A percentile compares a stretch with the other conserved stretches of the same genome.
phyloP scores from a whole-genome alignment of 176 grass and related monocot genomes.

The Cenchrus fungigraminus region DNA sequence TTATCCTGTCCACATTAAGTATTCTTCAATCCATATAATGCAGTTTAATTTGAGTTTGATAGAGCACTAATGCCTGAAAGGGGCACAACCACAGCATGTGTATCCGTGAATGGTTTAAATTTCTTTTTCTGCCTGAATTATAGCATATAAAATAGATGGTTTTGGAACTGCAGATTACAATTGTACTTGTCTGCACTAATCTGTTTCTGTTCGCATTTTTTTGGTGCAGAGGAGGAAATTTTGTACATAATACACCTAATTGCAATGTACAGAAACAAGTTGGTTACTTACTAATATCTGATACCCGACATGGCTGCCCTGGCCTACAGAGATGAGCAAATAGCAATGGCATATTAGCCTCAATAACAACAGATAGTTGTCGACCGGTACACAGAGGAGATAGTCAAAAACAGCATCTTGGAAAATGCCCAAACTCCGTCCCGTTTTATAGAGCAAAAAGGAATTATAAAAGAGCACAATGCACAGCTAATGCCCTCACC shows the following conservation, averaged over 20 bases:
- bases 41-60: slow-evolving; percentile 9
- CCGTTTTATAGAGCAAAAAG: slow-evolving; percentile 27
- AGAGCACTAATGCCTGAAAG: slow-evolving; percentile 17
- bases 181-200: slow-evolving; percentile 23
- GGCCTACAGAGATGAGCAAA: slow-evolving; percentile 19
- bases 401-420: slow-evolving; percentile 31
- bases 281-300: slow-evolving; percentile 36
- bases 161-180: not conserved
- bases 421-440: slow-evolving; percentile 32
- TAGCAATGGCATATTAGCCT: slow-evolving; percentile 7
- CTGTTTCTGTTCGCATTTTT: not conserved
- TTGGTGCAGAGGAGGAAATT: slow-evolving; percentile 69
- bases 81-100: not conserved
- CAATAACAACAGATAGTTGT: slow-evolving; percentile 48
- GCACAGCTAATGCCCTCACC: slow-evolving; percentile 8
- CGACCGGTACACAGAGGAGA: slow-evolving; percentile 20
- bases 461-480: slow-evolving; percentile 19
- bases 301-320: slow-evolving; percentile 32
- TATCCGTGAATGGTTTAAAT: not conserved
- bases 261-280: slow-evolving; percentile 50
- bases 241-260: slow-evolving; percentile 57
- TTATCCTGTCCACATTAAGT: not conserved
- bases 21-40: not conserved
- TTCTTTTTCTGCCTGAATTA: slow-evolving; percentile 5
- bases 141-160: not conserved